These are phyloP conservation scores for Pythium sukuiense DNA, from an alignment of 352 stramenopile species.

Conservation along the genomic window DNA sequence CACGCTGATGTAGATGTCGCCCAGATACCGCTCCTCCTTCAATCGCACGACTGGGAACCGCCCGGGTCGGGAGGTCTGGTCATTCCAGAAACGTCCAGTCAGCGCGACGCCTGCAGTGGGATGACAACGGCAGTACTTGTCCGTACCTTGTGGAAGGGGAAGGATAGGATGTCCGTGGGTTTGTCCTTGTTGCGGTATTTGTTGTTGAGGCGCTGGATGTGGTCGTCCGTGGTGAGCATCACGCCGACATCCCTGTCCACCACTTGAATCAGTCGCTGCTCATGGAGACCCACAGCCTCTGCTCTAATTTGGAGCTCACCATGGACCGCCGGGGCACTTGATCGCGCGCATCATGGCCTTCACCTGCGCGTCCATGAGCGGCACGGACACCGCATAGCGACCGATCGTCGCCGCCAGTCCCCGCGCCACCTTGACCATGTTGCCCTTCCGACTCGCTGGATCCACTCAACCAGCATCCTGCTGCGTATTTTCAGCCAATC, in stretches of 20 bases:
- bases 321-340: conserved; percentile 56
- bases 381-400: conserved; percentile 40
- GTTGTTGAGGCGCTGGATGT: conserved; percentile 77
- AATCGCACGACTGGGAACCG: conserved; percentile 54
- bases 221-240: conserved; percentile 76
- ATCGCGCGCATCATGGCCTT: conserved; percentile 71
- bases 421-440: conserved; percentile 67
- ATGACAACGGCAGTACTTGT: background rate
- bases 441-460: conserved; percentile 4
- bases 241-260: conserved; percentile 64
- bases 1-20: conserved; percentile 83
- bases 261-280: background rate
- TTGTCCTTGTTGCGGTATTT: conserved; percentile 77
- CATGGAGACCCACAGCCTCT: background rate
- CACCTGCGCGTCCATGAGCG: conserved; percentile 57
- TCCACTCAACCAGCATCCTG: background rate
- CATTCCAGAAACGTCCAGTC: background rate
- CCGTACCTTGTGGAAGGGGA: conserved; percentile 71
- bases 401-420: conserved; percentile 40
- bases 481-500: conserved; percentile 9
- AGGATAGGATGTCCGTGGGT: conserved; percentile 81
- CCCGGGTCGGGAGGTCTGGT: conserved; percentile 55
- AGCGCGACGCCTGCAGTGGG: background rate
- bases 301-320: conserved; percentile 32
- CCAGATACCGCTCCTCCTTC: conserved; percentile 69